Evolutionary conservation across 2,329 filamentous ascomycete species (phyloP).

Genomic region (Fusarium humuli): DNA sequence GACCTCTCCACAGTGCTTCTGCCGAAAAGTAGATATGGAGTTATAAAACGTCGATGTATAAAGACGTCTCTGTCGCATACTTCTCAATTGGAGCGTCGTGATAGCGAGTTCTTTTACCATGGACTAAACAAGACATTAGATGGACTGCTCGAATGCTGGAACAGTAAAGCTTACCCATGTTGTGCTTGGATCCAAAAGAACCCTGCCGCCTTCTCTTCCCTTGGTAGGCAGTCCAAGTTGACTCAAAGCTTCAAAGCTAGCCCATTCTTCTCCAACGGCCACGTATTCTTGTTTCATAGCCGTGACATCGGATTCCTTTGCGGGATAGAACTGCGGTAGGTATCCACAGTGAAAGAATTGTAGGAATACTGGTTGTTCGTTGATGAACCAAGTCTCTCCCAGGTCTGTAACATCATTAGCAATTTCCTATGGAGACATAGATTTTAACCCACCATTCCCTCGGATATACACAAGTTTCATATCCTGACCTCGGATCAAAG

Average conservation of each 20-base stretch:
- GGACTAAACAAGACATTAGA: background rate
- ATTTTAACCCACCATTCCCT: slow-evolving; percentile 2
- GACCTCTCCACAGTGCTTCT: background rate
- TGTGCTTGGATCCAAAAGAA: slow-evolving; percentile 7
- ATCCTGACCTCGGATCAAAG: too few relatives aligned
- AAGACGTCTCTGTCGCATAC: slow-evolving; percentile 27
- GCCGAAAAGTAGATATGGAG: slow-evolving; percentile 7
- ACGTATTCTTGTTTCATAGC: slow-evolving; percentile 26
- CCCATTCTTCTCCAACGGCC: slow-evolving; percentile 28
- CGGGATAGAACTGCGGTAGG: slow-evolving; percentile 20
- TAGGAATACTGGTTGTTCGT: slow-evolving; percentile 20
- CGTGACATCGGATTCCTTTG: background rate
- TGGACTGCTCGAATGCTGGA: rapidly evolving
- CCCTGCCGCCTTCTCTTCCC: slow-evolving; percentile 7
- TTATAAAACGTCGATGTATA: slow-evolving; percentile 24
- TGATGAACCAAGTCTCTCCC: slow-evolving; percentile 33
- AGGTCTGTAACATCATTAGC: background rate
- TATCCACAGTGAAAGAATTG: slow-evolving; percentile 33
- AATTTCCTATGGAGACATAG: too few relatives aligned
- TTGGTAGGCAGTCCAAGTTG: slow-evolving; percentile 11
- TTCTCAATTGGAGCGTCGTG: slow-evolving; percentile 17
- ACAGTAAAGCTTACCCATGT: slow-evolving; percentile 20
- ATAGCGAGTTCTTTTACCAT: slow-evolving; percentile 27
- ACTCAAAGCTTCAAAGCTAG: slow-evolving; percentile 16
- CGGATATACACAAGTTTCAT: slow-evolving; percentile 23